Evolutionary conservation across 768 basidiomycete genomes (phyloP), one percentile per base, ranked within the genome.

Genomic region (Trametes coccinea): DNA sequence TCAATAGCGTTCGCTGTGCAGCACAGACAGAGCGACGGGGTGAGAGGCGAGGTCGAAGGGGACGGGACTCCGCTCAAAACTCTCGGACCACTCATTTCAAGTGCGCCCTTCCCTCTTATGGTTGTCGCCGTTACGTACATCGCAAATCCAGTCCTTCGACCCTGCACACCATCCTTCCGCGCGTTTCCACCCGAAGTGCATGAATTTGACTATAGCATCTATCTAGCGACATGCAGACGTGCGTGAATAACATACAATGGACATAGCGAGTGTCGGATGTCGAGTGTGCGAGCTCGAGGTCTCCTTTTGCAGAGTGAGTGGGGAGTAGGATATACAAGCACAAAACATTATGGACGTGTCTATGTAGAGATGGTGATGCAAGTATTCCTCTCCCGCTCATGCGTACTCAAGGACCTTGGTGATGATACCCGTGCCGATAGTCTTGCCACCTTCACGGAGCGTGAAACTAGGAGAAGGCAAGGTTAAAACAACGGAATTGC

Each of bases 371-470:
- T 44, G 40, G 49, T 44, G 40, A 41, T 54, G 59, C 61, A 51
- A 53, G 62, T 34, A 59, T 52, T 43, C 56, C 54, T 56, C 50
- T 43, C 56, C 59, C 56, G 47, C 59, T 60, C 27, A 75, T 37
- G 72, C 77, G 62, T 71, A 73, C 60, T 83, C 80, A 59, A 93
- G 71, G 65, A 95, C 84, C 77, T 94, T 92, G 65, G 92, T 93
- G 63, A 97, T 87, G 68, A 98, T 86, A 69, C 96, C 96, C 63
- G 96, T 98, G 59, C 93, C 95, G 71, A 98, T 83, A 9, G 96
- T 98, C 79, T 87, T 95, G 71, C 93, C 92, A 66, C 93, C 95
- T 75, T 97, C 95, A 67, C 95, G 89, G 61, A 97, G 84, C 29
- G 95, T 98, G 78, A 98, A 97, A 53, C 80, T 81, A 45, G 4